Conservation (phyloP, 441 rosid species). For the Sinapis alba region DNA sequence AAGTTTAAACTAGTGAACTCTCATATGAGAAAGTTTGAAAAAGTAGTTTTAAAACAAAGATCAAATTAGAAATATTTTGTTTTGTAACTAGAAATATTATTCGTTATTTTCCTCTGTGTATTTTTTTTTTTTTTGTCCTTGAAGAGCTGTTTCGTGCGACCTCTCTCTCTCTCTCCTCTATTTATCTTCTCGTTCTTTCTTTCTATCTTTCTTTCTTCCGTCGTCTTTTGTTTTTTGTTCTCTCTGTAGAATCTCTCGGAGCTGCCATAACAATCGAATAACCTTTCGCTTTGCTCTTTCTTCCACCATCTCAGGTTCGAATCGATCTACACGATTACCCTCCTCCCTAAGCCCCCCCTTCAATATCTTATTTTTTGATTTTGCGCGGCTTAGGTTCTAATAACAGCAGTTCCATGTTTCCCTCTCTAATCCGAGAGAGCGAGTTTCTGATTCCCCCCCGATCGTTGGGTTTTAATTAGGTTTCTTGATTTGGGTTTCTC, state of each 20-base stretch:
- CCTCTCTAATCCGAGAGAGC: not conserved
- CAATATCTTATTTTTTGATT: not conserved
- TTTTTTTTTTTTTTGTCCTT: not conserved
- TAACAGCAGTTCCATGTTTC: not conserved
- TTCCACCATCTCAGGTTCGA: conserved; percentile 29
- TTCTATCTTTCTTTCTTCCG: conserved; percentile 14
- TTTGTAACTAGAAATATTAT: too few species aligned
- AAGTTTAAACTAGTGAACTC: too few species aligned
- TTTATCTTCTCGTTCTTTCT: conserved; percentile 2
- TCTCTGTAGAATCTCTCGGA: conserved; percentile 8
- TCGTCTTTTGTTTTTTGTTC: conserved; percentile 3
- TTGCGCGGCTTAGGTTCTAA: not conserved
- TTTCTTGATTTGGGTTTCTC: not conserved
- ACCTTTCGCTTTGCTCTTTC: conserved; percentile 12
- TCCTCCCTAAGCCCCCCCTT: not conserved
- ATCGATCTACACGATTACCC: conserved; percentile 29
- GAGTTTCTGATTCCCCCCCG: not conserved
- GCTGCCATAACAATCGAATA: conserved; percentile 28
- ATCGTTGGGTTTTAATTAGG: conserved; percentile 14
- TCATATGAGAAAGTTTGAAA: not conserved
- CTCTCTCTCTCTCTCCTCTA: not conserved
- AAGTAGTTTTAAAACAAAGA: not conserved
- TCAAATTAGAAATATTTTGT: too few species aligned
- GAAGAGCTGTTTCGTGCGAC: conserved; percentile 34
- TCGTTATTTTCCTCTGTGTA: not conserved